Evolutionary conservation across 768 basidiomycete species (phyloP), one percentile per base, ranked within the genome.

Genomic region (Russula ochroleuca): DNA sequence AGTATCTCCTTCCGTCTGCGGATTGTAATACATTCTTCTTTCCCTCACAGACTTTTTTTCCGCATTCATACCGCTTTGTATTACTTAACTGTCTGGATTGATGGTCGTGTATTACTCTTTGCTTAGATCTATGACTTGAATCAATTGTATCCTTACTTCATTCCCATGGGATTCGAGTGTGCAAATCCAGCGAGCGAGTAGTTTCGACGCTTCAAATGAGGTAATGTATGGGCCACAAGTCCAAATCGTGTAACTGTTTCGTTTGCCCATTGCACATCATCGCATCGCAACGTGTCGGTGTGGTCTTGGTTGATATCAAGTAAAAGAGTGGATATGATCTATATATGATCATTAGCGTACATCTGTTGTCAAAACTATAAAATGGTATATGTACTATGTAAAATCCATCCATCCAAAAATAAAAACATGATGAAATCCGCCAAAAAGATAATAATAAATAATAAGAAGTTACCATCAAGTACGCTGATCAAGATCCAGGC

Each of bases 1-100:
- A 61, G 70, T 76, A 35, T 54, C 59, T 53, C 47, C 65, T 33
- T 69, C 71, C 10, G 67, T 43, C 14, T 77, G 75, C 40, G 65
- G 65, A 5, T 48, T 68, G 67, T 68, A 54, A 47, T 58, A 4
- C 2, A n/a, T 31, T 9, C 3, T 8, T 19, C n/a, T 8, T 21
- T 10, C 23, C 23, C 3, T 15, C 3, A 28, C 28, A 35, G 10
- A 35, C 15, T 19, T 14, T 5, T 40, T 37, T 48, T 3, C 13
- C 3, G 19, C 35, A 5, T 49, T 21, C 14, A 17, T 14, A n/a
- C 33, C n/a, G 19, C 9, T 11, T 7, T 45, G 41, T 2, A 45
- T 28, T 33, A 10, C 15, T 28, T 49, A 23, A 1, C 3, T 28
- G 25, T 25, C 25, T 25, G 15, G 11, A 49, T 3, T 28, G 2